Evolutionary conservation across 495 filamentous ascomycete genomes (phyloP).

Genomic region (Aspergillus bertholletiae): DNA sequence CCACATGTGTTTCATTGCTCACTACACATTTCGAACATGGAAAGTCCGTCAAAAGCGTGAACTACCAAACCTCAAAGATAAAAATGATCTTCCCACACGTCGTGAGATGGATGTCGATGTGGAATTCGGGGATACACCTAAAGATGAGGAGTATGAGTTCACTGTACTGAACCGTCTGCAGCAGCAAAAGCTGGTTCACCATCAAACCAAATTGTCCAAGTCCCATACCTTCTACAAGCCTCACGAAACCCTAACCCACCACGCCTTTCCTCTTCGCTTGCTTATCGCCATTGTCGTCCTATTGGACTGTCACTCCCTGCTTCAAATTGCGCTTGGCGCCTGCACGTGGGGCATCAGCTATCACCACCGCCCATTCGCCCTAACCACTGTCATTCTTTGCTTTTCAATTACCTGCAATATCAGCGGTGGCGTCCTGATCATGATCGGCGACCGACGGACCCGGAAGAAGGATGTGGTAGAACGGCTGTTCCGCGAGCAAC

Average conservation of each 20-base stretch:
- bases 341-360: slow-evolving; percentile 72
- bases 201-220: slow-evolving; percentile 70
- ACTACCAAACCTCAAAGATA: slow-evolving; percentile 61
- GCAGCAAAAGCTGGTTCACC: slow-evolving; percentile 61
- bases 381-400: slow-evolving; percentile 76
- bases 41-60: slow-evolving; percentile 58
- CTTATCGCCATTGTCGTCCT: slow-evolving; percentile 68
- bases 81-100: slow-evolving; percentile 64
- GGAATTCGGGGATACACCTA: slow-evolving; percentile 36
- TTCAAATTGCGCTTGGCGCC: slow-evolving; percentile 73
- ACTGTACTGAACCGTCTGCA: slow-evolving; percentile 60
- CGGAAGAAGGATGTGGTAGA: slow-evolving; percentile 82
- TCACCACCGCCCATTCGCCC: slow-evolving; percentile 56
- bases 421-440: slow-evolving; percentile 66
- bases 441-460: slow-evolving; percentile 64
- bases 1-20: slow-evolving; percentile 71
- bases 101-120: slow-evolving; percentile 43
- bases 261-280: slow-evolving; percentile 69
- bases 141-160: slow-evolving; percentile 45
- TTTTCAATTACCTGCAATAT: slow-evolving; percentile 72
- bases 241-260: slow-evolving; percentile 75
- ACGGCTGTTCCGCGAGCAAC: slow-evolving; percentile 64
- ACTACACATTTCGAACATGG: slow-evolving; percentile 68
- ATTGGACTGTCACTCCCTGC: slow-evolving; percentile 68
- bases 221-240: slow-evolving; percentile 84